A percentile compares a stretch with the other conserved stretches of the same genome.
Evolutionary conservation across 2,329 filamentous ascomycete genomes (phyloP).

Genomic region (Xylaria sp.): DNA sequence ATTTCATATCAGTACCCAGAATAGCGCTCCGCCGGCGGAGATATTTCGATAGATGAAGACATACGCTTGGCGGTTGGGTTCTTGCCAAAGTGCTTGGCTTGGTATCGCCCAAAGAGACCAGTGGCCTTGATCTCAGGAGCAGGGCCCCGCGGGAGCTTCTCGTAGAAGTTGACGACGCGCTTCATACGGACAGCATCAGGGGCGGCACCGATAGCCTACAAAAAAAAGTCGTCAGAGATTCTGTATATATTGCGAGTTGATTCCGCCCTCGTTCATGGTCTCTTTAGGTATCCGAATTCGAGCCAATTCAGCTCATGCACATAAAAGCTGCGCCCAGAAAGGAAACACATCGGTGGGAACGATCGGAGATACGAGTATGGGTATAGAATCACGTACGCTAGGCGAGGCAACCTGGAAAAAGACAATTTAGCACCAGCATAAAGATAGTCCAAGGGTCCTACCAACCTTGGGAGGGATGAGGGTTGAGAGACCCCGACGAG

Average conservation of each 20-base stretch:
- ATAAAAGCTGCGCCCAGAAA: neutral
- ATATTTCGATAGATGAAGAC: conserved; percentile 51
- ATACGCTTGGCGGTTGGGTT: conserved; percentile 89
- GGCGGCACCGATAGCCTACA: conserved; percentile 89
- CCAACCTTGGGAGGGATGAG: conserved; percentile 97
- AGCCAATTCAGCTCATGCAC: conserved; percentile 4
- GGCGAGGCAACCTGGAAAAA: conserved; percentile 79
- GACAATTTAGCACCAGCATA: conserved; percentile 48
- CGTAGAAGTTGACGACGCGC: conserved; percentile 98
- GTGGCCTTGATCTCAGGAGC: conserved; percentile 85
- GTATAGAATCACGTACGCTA: conserved; percentile 69
- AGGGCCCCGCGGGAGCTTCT: conserved; percentile 92
- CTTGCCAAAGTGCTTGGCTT: conserved; percentile 93
- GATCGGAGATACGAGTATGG: conserved; percentile 17
- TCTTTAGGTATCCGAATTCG: neutral
- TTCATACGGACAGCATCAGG: conserved; percentile 98
- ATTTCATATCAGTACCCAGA: conserved; percentile 39
- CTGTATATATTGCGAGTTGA: conserved; percentile 21
- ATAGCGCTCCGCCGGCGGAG: neutral
- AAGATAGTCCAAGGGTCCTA: conserved; percentile 20
- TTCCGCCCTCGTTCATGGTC: neutral
- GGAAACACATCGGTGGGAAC: conserved; percentile 5
- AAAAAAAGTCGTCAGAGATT: conserved; percentile 52
- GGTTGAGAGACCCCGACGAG: conserved; percentile 92
- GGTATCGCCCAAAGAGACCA: conserved; percentile 88